Conservation (phyloP, 352 stramenopile species). For the Phytophthora vignae region DNA sequence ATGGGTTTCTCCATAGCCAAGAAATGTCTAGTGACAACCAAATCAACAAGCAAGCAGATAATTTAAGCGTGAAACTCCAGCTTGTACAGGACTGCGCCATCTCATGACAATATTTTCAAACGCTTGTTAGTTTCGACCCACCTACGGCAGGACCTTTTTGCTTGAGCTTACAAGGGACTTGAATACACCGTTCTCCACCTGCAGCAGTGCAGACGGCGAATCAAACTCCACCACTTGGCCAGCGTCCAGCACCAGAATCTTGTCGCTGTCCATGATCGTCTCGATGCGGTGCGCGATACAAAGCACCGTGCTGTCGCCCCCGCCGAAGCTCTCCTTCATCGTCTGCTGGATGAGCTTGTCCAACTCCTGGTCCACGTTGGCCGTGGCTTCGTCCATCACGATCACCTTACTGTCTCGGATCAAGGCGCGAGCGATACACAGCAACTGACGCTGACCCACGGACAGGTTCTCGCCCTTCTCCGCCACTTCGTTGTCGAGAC, state of each 20-base stretch:
- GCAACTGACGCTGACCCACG: no score
- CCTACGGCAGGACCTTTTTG: not conserved
- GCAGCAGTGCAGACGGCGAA: conserved; percentile 62
- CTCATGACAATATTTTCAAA: not conserved
- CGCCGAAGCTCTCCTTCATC: conserved; percentile 65
- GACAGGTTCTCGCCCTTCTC: conserved; percentile 96
- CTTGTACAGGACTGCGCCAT: not conserved
- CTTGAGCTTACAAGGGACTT: conserved; percentile 34
- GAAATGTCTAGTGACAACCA: not conserved
- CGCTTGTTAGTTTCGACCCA: not conserved
- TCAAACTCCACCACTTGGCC: conserved; percentile 50
- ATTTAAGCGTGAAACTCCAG: not conserved
- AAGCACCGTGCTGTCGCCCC: conserved; percentile 86
- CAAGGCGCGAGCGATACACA: no score
- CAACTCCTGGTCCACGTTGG: no score
- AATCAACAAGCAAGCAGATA: not conserved
- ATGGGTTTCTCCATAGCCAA: conserved; percentile 9
- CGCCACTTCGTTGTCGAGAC: conserved; percentile 87
- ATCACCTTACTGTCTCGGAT: no score
- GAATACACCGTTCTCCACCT: conserved; percentile 79
- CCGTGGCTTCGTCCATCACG: no score
- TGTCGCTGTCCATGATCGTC: conserved; percentile 94
- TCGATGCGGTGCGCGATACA: conserved; percentile 95
- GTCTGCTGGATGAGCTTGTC: conserved; percentile 76
- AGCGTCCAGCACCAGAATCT: conserved; percentile 91